Base-by-base conservation (phyloP, 331 rosid species). In the Malus hybrid region DNA sequence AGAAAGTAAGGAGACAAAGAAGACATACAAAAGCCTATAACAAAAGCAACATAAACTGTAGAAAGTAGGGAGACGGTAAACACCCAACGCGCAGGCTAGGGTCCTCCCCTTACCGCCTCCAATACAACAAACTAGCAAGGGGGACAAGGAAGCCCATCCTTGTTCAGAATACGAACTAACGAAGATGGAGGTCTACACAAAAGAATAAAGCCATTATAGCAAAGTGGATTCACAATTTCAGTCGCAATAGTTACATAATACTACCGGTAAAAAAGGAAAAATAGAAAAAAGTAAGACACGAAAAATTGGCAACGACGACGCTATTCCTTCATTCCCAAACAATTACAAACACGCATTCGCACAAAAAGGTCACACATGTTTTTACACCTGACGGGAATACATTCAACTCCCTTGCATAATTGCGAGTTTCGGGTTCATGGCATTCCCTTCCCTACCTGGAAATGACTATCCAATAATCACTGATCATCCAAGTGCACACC, bases 311-410 rank as follows among this genome's bases (percentile, higher is more conserved):
- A 13, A 46, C 52, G 57, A 74, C 13, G 67, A 78, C 75, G 63
- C 82, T 29, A 69, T 81, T 71, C 78, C 76, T 65, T 76, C 67
- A 65, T 72, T 79, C 81, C 79, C 86, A 70, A 57, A 72, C 84
- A 68, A 78, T 75, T 72, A 76, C 76, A 54, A 64, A 73, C 85
- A 72, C 73, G 60, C 80, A 84, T 65, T 59, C 29, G 76, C 80
- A 70, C 74, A 67, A 72, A 68, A n/a, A 29, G 69, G 67, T 52
- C 50, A 72, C 14, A 42, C 27, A 73, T 52, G 81, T 50, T 79
- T 46, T 48, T 33, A 76, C 73, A 81, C 79, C 84, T 15, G 71
- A 60, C n/a, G 61, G 63, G 73, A 77, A 65, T 70, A 67, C 52
- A 59, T 71, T 55, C 77, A 18, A 70, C 65, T 50, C 71, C 83